Conservation (phyloP, 176 grass and related monocot genomes). For the Oropetium thomaeum region DNA sequence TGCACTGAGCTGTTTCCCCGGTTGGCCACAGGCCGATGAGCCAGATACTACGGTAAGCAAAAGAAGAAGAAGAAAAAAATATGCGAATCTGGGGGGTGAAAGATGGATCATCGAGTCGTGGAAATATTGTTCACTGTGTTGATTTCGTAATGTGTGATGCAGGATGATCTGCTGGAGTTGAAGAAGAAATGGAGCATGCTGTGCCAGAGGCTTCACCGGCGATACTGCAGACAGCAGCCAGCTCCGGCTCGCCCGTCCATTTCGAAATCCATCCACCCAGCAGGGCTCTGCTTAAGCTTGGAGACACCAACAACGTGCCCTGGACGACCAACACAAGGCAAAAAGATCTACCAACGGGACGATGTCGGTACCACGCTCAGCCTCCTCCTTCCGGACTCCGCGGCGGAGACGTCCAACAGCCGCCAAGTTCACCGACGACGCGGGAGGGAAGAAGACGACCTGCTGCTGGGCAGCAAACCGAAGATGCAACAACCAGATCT, state of each 20-base stretch:
- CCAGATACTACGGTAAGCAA: constrained; percentile 42
- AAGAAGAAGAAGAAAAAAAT: too few relatives aligned
- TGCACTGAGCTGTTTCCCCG: constrained; percentile 45
- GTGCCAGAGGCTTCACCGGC: constrained; percentile 53
- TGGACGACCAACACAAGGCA: not conserved
- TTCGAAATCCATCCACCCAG: constrained; percentile 11
- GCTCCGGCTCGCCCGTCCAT: not conserved
- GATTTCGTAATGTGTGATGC: not conserved
- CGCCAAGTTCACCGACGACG: not conserved
- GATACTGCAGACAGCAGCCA: not conserved
- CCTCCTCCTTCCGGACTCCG: constrained; percentile 40
- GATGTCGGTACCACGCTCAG: constrained; percentile 20
- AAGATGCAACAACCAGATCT: too few relatives aligned
- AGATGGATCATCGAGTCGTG: too few relatives aligned
- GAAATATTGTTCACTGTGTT: not conserved
- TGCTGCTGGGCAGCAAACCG: too few relatives aligned
- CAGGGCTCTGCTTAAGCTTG: constrained; percentile 1
- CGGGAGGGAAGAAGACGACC: not conserved
- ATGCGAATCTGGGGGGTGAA: not conserved
- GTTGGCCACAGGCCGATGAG: constrained; percentile 51
- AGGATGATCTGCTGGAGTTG: constrained; percentile 59
- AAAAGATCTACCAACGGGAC: not conserved
- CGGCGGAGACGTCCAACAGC: not conserved
- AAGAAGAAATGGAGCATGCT: constrained; percentile 62
- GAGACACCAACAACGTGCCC: not conserved